These are phyloP conservation scores for Physocladia obscura DNA, from an alignment of 192 early-diverging fungal genomes.

Conservation along the genomic window DNA sequence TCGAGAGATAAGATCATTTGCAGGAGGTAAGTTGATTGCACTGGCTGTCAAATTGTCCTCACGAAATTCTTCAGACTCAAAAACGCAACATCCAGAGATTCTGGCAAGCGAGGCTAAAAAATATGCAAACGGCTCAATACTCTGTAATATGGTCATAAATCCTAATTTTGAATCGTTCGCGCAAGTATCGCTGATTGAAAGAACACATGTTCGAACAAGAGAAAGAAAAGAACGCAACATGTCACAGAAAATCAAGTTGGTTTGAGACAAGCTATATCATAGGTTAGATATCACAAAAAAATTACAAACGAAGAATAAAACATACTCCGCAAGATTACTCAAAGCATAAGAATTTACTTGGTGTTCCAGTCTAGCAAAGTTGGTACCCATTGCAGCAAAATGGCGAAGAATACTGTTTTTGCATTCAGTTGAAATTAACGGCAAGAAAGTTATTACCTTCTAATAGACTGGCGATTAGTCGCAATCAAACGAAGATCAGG, in stretches of 20 bases:
- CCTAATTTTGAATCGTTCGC: neutral
- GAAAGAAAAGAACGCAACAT: neutral
- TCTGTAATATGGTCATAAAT: neutral
- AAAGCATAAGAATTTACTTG: neutral
- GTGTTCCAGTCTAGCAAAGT: neutral
- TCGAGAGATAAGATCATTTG: neutral
- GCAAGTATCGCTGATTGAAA: neutral
- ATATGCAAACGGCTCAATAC: neutral
- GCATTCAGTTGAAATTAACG: neutral
- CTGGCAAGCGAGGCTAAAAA: neutral
- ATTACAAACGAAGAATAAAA: neutral
- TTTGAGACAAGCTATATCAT: neutral
- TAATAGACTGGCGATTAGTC: neutral
- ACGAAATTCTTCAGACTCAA: neutral
- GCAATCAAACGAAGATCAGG: neutral
- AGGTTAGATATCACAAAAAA: neutral
- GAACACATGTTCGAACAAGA: neutral
- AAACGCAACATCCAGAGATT: neutral
- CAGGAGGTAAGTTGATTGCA: neutral
- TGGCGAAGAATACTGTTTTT: neutral
- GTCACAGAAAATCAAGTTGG: slow-evolving; percentile 5
- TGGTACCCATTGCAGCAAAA: neutral
- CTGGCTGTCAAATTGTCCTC: neutral
- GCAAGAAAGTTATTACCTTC: neutral
- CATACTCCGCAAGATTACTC: neutral